Evolutionary conservation across 352 stramenopile genomes (phyloP), one percentile per base, ranked within the genome.

Genomic region (Phytophthora sojae): DNA sequence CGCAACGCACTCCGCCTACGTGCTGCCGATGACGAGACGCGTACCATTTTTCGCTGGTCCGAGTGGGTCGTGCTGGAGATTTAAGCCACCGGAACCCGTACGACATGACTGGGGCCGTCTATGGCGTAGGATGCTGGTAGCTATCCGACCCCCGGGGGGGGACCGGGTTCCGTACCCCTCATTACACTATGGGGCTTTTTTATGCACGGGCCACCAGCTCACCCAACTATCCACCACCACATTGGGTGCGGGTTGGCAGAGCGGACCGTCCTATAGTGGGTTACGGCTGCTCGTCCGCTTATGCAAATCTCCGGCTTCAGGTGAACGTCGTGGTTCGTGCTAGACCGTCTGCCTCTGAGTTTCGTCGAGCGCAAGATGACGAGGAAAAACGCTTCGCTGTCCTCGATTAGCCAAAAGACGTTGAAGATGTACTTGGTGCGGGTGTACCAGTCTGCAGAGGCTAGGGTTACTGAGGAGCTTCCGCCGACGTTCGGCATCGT

Each of bases 401-500:
- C 45, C 19, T 19, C 58, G 19, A 65, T 58, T 26, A 65, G 12
- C 19, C 21, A 65, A 19, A 57, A 52, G 45, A 42, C 45, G 6
- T 14, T 65, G 30, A 57, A 65, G 30, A 15, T 26, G 58, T 58
- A 65, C 32, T 23, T 65, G 14, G 29, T 42, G 30, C 47, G 58
- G 30, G 45, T 65, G 45, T 51, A 42, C 8, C 14, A 57, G 6
- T 57, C 45, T 21, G 8, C 55, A 3, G 47, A 57, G 58, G 45
- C 6, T 51, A 57, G 55, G 58, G 45, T 65, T 58, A 29, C 47
- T 57, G 58, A 65, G 21, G 55, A 61, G 12, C 55, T 45, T 17
- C 29, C 47, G 3, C 12, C 47, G 2, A 49, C 58, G 25, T 76
- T 72, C 17, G 62, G 37, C 4, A 30, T 76, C 17, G 69, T 76